Evolutionary conservation across 2,329 filamentous ascomycete species (phyloP), one percentile per base, ranked within the genome.

Genomic region (Cryphonectria naterciae): DNA sequence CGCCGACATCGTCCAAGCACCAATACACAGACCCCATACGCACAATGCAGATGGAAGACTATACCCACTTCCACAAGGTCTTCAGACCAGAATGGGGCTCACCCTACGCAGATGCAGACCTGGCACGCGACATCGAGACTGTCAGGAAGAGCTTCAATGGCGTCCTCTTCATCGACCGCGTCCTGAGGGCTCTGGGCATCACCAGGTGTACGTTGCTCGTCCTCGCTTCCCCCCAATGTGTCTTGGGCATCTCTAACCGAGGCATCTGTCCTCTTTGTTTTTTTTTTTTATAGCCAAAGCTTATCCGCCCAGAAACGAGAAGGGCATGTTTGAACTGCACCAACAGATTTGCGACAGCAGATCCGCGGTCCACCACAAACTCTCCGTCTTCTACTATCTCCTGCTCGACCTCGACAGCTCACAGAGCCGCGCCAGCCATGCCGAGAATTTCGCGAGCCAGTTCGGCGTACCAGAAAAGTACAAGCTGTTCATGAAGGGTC

Each of bases 321-420:
- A 84, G 72, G 88, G 89, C 58, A 85, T 97, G 41, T 88, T 89
- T 75, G 87, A 88, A 54, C 85, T 97, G 7, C 91, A 95, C 80
- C 84, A 89, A 73, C 88, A 90, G 71, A 90, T 97, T 74, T 87
- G 90, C 78, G 85, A 89, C 37, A 88, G 83, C 68, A 83, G 83
- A 65, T 89, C 91, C 75, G 87, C 91, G 10, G 85, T 88, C 68
- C 92, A 95, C 79, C 91, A 95, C 82, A 95, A 95, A 79, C 89
- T 94, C 74, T 93, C 93, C 25, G 86, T 96, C 64, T 85, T 97
- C 74, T 97, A 93, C 84, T 97, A 97, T 79, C 84, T 97, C 54
- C 86, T 97, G 3, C 91, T 93, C 77, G 93, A 97, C 79, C 88
- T 92, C 77, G 88, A 91, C 76, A 84, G 85, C 28, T 52, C 68